A percentile compares a stretch with the other conserved stretches of the same genome.
phyloP scores from a whole-genome alignment of 2,329 filamentous ascomycete genomes.

The Arthrobotrys sinensis region DNA sequence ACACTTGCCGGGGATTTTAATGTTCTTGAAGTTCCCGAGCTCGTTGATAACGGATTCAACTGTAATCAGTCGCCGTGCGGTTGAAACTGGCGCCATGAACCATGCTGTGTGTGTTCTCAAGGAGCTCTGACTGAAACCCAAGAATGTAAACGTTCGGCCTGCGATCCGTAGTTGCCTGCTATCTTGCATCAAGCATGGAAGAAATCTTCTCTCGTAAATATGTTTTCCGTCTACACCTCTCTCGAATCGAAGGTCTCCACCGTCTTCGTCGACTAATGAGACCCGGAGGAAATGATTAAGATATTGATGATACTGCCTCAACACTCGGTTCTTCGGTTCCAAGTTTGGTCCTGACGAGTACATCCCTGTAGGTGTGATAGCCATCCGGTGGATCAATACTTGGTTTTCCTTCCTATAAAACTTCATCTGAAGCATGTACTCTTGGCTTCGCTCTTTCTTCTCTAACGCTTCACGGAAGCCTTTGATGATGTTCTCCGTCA shows the following conservation, averaged over 20 bases:
- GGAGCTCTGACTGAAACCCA: slow-evolving; percentile 86
- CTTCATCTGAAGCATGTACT: slow-evolving; percentile 56
- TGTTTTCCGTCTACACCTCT: slow-evolving; percentile 67
- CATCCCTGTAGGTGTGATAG: slow-evolving; percentile 75
- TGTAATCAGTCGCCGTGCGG: slow-evolving; percentile 62
- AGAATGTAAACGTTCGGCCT: slow-evolving; percentile 76
- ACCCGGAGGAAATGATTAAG: slow-evolving; percentile 79
- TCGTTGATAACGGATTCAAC: slow-evolving; percentile 69
- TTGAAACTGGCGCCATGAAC: slow-evolving; percentile 73
- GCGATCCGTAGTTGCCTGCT: slow-evolving; percentile 75
- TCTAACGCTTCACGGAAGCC: slow-evolving; percentile 66
- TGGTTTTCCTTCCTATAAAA: slow-evolving; percentile 67
- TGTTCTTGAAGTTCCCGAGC: slow-evolving; percentile 72
- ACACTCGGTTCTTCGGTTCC: slow-evolving; percentile 79
- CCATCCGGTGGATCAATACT: slow-evolving; percentile 72
- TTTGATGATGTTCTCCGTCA: slow-evolving; percentile 67
- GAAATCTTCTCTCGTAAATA: slow-evolving; percentile 71
- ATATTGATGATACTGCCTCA: slow-evolving; percentile 76
- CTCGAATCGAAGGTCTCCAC: slow-evolving; percentile 75
- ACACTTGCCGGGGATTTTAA: slow-evolving; percentile 73
- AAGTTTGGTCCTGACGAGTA: slow-evolving; percentile 75
- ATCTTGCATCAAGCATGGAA: slow-evolving; percentile 72
- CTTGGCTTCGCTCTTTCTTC: slow-evolving; percentile 63
- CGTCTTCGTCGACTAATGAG: slow-evolving; percentile 81
- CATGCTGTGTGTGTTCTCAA: slow-evolving; percentile 80